Conservation (phyloP, 2,329 filamentous ascomycete species). For the Diaporthe destruens region DNA sequence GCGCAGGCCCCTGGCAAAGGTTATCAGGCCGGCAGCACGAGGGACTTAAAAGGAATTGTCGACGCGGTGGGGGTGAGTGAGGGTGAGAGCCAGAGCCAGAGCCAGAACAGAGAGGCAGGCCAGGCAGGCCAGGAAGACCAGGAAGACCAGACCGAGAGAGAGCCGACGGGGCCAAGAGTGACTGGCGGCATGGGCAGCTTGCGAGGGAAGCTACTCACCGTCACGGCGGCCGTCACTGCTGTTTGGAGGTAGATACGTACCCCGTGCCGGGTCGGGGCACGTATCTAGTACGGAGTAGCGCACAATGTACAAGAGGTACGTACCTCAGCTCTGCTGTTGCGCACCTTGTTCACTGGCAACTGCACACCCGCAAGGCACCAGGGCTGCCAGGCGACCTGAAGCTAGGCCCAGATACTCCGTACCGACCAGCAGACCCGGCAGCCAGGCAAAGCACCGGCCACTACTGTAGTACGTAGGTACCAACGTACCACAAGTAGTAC, state of each 20-base stretch:
- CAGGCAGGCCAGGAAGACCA: too few relatives aligned
- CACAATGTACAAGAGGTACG: too few relatives aligned
- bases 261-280: neutral
- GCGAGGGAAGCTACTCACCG: neutral
- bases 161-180: neutral
- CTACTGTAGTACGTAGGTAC: conserved; percentile 23
- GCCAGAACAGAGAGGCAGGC: too few relatives aligned
- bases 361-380: too few relatives aligned
- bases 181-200: conserved; percentile 5
- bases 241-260: conserved; percentile 22
- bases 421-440: too few relatives aligned
- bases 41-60: conserved; percentile 29
- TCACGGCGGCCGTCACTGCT: neutral
- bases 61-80: conserved; percentile 3
- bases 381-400: too few relatives aligned
- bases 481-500: too few relatives aligned
- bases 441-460: conserved; percentile 7
- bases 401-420: too few relatives aligned
- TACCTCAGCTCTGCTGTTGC: neutral
- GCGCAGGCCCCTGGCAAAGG: conserved; percentile 8
- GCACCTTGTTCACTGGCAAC: neutral
- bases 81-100: neutral
- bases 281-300: neutral
- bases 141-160: neutral
- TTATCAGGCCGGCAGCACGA: conserved; percentile 28